Evolutionary conservation across 2,329 filamentous ascomycete genomes (phyloP), one percentile per base, ranked within the genome.

Genomic region (Emmonsiellopsis sp.): DNA sequence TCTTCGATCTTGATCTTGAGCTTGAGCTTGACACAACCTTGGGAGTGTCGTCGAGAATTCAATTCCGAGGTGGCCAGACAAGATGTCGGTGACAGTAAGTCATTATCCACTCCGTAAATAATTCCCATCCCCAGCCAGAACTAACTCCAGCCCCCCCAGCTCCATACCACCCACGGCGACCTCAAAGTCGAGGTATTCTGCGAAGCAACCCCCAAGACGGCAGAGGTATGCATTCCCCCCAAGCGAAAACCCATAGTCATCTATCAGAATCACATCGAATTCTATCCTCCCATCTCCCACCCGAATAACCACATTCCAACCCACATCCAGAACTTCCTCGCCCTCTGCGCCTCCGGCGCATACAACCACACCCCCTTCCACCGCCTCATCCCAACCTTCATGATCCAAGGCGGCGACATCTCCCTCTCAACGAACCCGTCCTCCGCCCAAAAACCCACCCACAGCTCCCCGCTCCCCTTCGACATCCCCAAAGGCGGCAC

Each of bases 171-270:
- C 49, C 80, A 86, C 51, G 93, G 93, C 67, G 86, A 93, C 71
- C 79, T 98, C 68, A 98, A 97, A 74, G 82, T 97, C 63, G 93
- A 97, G 71, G 77, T 98, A 60, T 97, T 96, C 74, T 97, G 92
- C 75, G 89, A 96, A 69, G 85, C 87, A 62, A 89, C 95, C 34
- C 93, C 93, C 57, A 91, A 92, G 70, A 95, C 93, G 0, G 86
- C 90, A 58, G 88, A 95, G 74, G 86, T 86, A 74, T 53, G 73
- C 61, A 44, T 54, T 32, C 52, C 49, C 40, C 44, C 11, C 43
- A 44, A 40, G 5, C 31, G 10, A 6, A 53, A 51, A 48, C 5
- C n/a, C 17, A 31, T 13, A 17, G 3, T 21, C 7, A n/a, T 14
- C n/a, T n/a, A 34, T 33, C 10, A 32, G 11, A 14, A 7, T 3